Percentiles rank a stretch among this genome's conserved stretches.
These are phyloP conservation scores for Ophiosphaerella narmari DNA, from an alignment of 2,329 filamentous ascomycete species.

Conservation along the genomic window DNA sequence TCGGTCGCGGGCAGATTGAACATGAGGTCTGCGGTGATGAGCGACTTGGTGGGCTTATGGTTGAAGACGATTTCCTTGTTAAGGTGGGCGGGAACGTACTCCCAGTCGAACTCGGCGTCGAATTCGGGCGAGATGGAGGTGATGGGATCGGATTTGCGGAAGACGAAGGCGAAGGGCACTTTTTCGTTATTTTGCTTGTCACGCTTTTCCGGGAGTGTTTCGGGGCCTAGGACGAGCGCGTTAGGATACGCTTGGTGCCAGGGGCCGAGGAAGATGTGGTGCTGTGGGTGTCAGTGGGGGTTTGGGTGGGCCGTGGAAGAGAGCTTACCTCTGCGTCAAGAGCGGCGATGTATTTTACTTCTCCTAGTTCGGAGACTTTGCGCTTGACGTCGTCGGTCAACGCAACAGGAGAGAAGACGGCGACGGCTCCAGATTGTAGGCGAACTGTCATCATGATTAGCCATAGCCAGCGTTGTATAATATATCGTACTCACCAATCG, in stretches of 20 bases:
- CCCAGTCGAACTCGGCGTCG: constrained; percentile 80
- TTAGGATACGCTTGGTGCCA: constrained; percentile 81
- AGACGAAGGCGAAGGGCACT: constrained; percentile 70
- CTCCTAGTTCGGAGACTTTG: constrained; percentile 61
- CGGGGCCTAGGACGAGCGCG: constrained; percentile 80
- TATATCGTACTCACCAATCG: constrained; percentile 65
- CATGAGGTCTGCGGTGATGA: constrained; percentile 88
- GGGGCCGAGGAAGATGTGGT: constrained; percentile 88
- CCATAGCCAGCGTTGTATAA: background rate
- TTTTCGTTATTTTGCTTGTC: constrained; percentile 62
- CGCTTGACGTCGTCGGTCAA: constrained; percentile 77
- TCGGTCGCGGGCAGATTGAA: constrained; percentile 90
- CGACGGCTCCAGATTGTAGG: constrained; percentile 75
- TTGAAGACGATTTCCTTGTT: constrained; percentile 90
- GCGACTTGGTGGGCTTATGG: constrained; percentile 75
- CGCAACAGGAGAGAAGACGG: constrained; percentile 89
- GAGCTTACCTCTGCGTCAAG: constrained; percentile 71
- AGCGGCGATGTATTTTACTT: constrained; percentile 83
- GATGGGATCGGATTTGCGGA: constrained; percentile 41
- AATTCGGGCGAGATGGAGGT: constrained; percentile 74
- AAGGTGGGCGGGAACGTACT: constrained; percentile 77
- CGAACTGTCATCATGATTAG: constrained; percentile 61
- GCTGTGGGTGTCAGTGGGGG: constrained; percentile 47
- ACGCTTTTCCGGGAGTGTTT: constrained; percentile 83
- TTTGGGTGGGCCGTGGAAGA: background rate